Conservation (phyloP, 805 yeast species). For the Saccharomyces kudriavzevii region DNA sequence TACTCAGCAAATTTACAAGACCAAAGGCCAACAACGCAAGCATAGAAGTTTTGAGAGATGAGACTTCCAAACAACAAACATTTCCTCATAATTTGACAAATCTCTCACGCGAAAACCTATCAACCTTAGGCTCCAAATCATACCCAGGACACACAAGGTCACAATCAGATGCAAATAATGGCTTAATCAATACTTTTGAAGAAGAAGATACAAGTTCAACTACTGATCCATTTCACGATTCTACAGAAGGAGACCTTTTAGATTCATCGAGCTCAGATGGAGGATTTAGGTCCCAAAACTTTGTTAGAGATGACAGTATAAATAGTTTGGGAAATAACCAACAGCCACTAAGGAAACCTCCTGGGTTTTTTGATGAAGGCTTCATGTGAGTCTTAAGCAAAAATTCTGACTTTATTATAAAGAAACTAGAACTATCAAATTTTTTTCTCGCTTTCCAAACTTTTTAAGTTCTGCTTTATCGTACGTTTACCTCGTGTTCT, state of each 20-base stretch:
- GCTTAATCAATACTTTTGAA: slow-evolving; percentile 22
- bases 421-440: not conserved
- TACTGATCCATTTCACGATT: not conserved
- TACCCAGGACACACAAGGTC: slow-evolving; percentile 25
- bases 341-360: not conserved
- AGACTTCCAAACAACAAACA: not conserved
- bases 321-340: slow-evolving; percentile 12
- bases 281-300: not conserved
- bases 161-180: slow-evolving; percentile 25
- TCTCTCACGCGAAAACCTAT: not conserved
- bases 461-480: not conserved
- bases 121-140: slow-evolving; percentile 3
- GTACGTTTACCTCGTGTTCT: not conserved
- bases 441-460: not conserved
- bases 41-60: not conserved
- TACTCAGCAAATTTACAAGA: slow-evolving; percentile 11
- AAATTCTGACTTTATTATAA: not conserved
- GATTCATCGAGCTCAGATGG: not conserved
- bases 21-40: slow-evolving; percentile 1
- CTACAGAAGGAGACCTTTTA: not conserved
- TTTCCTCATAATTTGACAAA: not conserved
- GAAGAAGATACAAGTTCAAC: slow-evolving; percentile 8
- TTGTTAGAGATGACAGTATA: slow-evolving; percentile 15
- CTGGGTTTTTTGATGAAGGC: not conserved
- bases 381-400: not conserved